Percentiles rank a stretch among this genome's conserved stretches.
Evolutionary conservation across 2,329 filamentous ascomycete genomes (phyloP).

Genomic region (Trematosphaeria pertusa): DNA sequence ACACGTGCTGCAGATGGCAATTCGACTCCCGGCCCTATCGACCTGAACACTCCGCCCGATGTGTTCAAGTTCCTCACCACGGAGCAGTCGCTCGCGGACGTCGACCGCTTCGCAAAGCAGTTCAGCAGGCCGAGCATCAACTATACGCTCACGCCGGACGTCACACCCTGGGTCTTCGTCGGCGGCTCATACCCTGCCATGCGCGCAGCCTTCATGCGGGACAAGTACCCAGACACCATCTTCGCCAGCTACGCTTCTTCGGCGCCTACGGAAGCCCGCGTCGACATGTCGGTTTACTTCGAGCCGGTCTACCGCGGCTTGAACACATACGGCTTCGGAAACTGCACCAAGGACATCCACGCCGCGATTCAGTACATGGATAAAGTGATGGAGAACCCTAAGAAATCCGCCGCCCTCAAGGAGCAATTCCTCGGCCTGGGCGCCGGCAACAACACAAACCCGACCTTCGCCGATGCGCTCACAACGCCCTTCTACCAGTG

Average conservation of each 20-base stretch:
- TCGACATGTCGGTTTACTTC: slow-evolving; percentile 61
- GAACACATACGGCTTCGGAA: slow-evolving; percentile 49
- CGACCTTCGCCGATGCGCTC: slow-evolving; percentile 56
- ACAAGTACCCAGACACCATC: slow-evolving; percentile 48
- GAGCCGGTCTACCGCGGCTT: slow-evolving; percentile 59
- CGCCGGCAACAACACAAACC: slow-evolving; percentile 55
- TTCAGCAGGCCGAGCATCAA: slow-evolving; percentile 47
- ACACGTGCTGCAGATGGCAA: slow-evolving; percentile 50
- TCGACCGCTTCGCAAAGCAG: slow-evolving; percentile 48
- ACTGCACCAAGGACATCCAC: slow-evolving; percentile 59
- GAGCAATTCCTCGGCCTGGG: slow-evolving; percentile 56
- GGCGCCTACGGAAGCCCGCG: slow-evolving; percentile 53
- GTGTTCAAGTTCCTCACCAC: slow-evolving; percentile 48
- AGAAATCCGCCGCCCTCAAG: slow-evolving; percentile 52
- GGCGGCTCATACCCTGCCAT: slow-evolving; percentile 48
- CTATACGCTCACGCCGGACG: slow-evolving; percentile 41
- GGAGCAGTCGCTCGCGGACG: slow-evolving; percentile 52
- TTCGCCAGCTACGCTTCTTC: slow-evolving; percentile 46
- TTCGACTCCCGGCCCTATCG: slow-evolving; percentile 42
- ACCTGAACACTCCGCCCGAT: slow-evolving; percentile 38
- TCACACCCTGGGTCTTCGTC: slow-evolving; percentile 49
- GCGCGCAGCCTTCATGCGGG: slow-evolving; percentile 48
- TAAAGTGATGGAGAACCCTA: slow-evolving; percentile 47
- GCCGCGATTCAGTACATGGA: slow-evolving; percentile 60
- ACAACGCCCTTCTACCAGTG: slow-evolving; percentile 50